Percentiles rank a stretch among this genome's conserved stretches.
Evolutionary conservation across 2,329 filamentous ascomycete genomes (phyloP).

Genomic region (Ophiocordyceps camponoti-leonardi): DNA sequence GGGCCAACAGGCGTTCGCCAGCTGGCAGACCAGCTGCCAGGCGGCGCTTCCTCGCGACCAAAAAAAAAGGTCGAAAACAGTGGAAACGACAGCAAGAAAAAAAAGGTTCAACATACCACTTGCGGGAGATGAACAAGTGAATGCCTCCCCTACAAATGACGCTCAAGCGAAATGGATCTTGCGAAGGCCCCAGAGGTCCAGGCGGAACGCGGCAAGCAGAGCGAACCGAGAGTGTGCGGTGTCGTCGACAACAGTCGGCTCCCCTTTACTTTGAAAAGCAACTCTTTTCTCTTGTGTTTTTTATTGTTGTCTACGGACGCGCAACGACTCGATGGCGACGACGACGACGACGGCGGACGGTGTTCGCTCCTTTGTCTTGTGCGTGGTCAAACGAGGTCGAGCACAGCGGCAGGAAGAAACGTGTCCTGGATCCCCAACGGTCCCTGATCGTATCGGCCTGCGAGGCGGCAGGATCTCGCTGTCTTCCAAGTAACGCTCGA

Average conservation of each 20-base stretch:
- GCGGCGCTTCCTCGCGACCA: slow-evolving; percentile 5
- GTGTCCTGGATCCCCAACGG: slow-evolving; percentile 3
- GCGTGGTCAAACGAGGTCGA: slow-evolving; percentile 17
- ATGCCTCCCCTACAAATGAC: slow-evolving; percentile 69
- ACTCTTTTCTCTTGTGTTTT: slow-evolving; percentile 8
- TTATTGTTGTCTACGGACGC: slow-evolving; percentile 21
- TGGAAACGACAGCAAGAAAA: neutral
- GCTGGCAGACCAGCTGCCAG: neutral
- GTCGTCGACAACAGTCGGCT: slow-evolving; percentile 7
- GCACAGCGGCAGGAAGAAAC: slow-evolving; percentile 18
- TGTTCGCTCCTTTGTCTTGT: slow-evolving; percentile 15
- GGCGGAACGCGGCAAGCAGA: slow-evolving; percentile 4
- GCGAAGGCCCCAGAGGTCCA: slow-evolving; percentile 7
- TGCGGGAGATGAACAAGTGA: slow-evolving; percentile 92
- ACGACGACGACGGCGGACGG: slow-evolving; percentile 12
- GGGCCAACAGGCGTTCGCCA: neutral
- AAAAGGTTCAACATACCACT: slow-evolving; percentile 32
- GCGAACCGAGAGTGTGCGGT: neutral
- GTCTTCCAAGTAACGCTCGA: slow-evolving; percentile 11
- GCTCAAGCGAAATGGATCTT: slow-evolving; percentile 12
- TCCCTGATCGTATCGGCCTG: neutral
- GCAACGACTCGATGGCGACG: slow-evolving; percentile 15
- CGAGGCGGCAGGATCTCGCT: neutral
- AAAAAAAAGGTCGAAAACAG: slow-evolving; percentile 18
- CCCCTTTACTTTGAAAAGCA: slow-evolving; percentile 12